Percentiles rank a stretch among this genome's conserved stretches.
phyloP scores from a whole-genome alignment of 768 basidiomycete genomes.

The Clitopilus hobsonii region DNA sequence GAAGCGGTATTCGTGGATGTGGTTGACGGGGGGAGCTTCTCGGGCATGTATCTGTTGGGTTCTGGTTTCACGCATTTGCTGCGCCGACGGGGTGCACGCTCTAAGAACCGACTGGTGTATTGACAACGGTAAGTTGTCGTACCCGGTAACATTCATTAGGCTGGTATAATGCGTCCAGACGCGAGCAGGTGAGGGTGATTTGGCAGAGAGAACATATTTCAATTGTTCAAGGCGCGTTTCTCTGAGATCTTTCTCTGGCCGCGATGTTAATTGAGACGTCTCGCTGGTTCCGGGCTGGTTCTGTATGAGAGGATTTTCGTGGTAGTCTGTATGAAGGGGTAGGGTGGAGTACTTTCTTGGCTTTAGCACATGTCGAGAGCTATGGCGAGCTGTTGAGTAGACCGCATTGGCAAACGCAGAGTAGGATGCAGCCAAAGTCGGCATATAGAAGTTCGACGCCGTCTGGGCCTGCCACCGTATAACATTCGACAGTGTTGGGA shows the following conservation, averaged over 20 bases:
- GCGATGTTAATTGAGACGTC: background rate
- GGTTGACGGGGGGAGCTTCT: constrained; percentile 18
- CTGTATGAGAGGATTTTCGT: background rate
- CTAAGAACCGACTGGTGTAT: constrained; percentile 69
- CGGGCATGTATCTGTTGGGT: constrained; percentile 22
- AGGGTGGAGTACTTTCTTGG: background rate
- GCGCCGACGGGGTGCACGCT: constrained; percentile 47
- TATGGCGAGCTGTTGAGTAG: background rate
- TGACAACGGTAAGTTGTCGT: constrained; percentile 51
- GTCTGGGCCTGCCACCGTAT: constrained; percentile 1
- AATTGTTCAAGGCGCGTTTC: constrained; percentile 21
- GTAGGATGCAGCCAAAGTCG: background rate
- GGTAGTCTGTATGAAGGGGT: background rate
- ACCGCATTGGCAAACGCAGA: background rate
- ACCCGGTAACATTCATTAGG: constrained; percentile 43
- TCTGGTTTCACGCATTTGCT: constrained; percentile 41
- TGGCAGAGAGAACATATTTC: constrained; percentile 24
- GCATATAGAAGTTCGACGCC: background rate
- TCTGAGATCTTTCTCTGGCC: constrained; percentile 4
- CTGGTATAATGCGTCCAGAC: constrained; percentile 66
- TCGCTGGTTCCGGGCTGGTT: background rate
- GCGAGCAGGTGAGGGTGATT: constrained; percentile 34
- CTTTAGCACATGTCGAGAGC: background rate
- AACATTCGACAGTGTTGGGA: background rate
- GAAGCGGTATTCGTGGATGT: constrained; percentile 64